Evolutionary conservation across 2,329 filamentous ascomycete species (phyloP).

Genomic region (Paracamarosporium sp.): DNA sequence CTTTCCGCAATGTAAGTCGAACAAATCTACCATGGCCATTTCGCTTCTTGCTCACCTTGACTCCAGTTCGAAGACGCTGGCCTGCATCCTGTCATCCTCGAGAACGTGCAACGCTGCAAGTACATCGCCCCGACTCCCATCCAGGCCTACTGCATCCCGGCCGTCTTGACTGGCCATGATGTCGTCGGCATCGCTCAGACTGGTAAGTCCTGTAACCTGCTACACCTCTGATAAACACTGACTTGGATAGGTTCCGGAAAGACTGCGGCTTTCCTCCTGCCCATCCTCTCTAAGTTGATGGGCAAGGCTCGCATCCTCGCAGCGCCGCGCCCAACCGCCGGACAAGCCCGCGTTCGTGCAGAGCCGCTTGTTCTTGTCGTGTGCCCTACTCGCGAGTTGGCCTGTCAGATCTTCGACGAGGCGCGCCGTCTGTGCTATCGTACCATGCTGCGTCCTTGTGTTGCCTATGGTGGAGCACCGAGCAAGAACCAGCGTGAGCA

Average conservation of each 20-base stretch:
- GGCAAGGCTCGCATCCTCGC: constrained; percentile 91
- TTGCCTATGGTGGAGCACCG: constrained; percentile 85
- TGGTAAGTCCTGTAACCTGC: constrained; percentile 63
- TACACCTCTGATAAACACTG: constrained; percentile 2
- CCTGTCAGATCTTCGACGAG: constrained; percentile 94
- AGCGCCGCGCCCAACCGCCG: constrained; percentile 74
- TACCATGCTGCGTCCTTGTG: constrained; percentile 90
- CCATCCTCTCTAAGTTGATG: constrained; percentile 89
- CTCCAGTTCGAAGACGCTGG: constrained; percentile 75
- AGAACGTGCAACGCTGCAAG: constrained; percentile 76
- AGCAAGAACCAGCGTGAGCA: constrained; percentile 72
- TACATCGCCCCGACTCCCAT: constrained; percentile 83
- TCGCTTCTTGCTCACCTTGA: constrained; percentile 24
- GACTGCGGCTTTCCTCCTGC: constrained; percentile 90
- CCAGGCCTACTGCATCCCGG: constrained; percentile 83
- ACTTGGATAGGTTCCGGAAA: constrained; percentile 83
- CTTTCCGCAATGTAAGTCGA: constrained; percentile 58
- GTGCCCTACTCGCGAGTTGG: constrained; percentile 86
- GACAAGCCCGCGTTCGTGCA: constrained; percentile 68
- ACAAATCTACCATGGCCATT: neutral
- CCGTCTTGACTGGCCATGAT: constrained; percentile 78
- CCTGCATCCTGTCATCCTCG: constrained; percentile 81
- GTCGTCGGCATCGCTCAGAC: constrained; percentile 92
- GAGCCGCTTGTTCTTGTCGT: constrained; percentile 90
- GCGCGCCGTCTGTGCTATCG: constrained; percentile 92